Conservation (phyloP, 495 filamentous ascomycete species). For the Oidiodendron maius region DNA sequence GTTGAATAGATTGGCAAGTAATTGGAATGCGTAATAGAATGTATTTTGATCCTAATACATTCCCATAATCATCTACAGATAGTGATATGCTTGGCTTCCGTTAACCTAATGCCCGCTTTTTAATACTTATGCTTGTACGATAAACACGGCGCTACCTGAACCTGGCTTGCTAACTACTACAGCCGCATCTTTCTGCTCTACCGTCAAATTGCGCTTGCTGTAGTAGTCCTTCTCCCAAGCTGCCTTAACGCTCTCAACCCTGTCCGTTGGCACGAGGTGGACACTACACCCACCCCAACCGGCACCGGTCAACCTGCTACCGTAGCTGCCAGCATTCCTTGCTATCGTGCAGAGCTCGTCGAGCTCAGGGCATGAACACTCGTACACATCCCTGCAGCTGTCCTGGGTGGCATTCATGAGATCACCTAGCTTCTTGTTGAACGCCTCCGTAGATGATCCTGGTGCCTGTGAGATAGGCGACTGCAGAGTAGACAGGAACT, state of each 20-base stretch:
- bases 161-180: constrained; percentile 89
- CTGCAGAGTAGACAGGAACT: constrained; percentile 70
- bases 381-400: constrained; percentile 77
- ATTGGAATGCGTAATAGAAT: too few relatives aligned
- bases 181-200: constrained; percentile 68
- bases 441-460: constrained; percentile 47
- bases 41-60: too few relatives aligned
- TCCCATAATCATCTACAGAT: too few relatives aligned
- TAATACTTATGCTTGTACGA: too few relatives aligned
- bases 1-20: too few relatives aligned
- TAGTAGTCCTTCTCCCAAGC: constrained; percentile 83
- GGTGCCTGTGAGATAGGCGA: constrained; percentile 28
- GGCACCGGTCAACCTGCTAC: constrained; percentile 84
- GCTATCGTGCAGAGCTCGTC: constrained; percentile 83
- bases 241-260: constrained; percentile 72
- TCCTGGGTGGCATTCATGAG: constrained; percentile 86
- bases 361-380: constrained; percentile 85
- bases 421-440: constrained; percentile 67
- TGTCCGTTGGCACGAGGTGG: constrained; percentile 81
- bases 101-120: too few relatives aligned
- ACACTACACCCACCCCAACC: constrained; percentile 97
- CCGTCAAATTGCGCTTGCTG: constrained; percentile 62
- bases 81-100: too few relatives aligned
- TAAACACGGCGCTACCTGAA: constrained; percentile 53
- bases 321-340: constrained; percentile 69